Evolutionary conservation across 495 filamentous ascomycete genomes (phyloP), one percentile per base, ranked within the genome.

Genomic region (Aspergillus avenaceus): DNA sequence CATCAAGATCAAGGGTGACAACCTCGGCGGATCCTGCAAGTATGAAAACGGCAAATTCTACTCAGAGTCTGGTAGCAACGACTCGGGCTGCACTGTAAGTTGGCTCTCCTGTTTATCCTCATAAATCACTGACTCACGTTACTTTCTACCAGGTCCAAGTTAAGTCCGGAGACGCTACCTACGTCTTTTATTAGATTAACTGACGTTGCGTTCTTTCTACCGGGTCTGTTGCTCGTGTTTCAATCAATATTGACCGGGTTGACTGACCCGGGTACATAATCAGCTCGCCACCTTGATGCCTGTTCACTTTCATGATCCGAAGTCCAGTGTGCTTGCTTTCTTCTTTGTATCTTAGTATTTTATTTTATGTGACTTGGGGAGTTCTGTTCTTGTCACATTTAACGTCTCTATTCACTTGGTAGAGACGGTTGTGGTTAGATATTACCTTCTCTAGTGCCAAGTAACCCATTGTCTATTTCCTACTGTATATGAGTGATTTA

Each of bases 1-100:
- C 66, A 82, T 95, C 52, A 79, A 83, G 58, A 84, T 95, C 49
- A 49, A 62, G 21, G 84, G 82, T 54, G 83, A 85, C 28, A 78
- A 82, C 59, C 69, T 87, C 21, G 80, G 70, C 52, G 83, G 79
- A 31, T 70, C 67, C 13, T 97, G 92, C 81, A 81, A 71, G 55
- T 88, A 90, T 59, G 76, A 82, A 51, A 73, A 81, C 51, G 88
- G 88, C 32, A 56, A 75, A 32, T 82, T 75, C 52, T 70, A 65
- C 49, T 76, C 71, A 11, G 63, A 66, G 21, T 56, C 51, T 43
- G 69, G 76, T 37, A 48, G 62, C 37, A 67, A 67, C 44, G 61
- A 67, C 44, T 77, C 71, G 41, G 87, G 87, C 49, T 91, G 87
- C 79, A 90, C 87, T 52, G 86, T 89, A 66, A 61, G 67, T 64